A percentile compares a stretch with the other conserved stretches of the same genome.
Evolutionary conservation across 768 basidiomycete species (phyloP).

Genomic region (Rhizopogon salebrosus): DNA sequence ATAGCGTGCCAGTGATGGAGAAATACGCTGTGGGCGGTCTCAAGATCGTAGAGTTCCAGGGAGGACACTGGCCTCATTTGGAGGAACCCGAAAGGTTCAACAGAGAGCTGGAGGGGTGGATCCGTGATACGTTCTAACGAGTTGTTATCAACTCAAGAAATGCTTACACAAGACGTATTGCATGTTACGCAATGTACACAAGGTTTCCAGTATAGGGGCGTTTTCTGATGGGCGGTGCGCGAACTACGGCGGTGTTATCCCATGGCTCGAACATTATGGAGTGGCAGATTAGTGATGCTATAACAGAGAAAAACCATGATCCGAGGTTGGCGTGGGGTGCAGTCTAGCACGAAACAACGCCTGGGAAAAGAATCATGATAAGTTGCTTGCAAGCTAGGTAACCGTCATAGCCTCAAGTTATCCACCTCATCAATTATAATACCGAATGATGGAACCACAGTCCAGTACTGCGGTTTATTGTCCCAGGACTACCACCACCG

Average conservation of each 20-base stretch:
- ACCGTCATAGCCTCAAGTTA: too few relatives aligned
- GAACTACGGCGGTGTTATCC: too few relatives aligned
- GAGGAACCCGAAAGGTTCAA: slow-evolving; percentile 31
- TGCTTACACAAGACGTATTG: not conserved
- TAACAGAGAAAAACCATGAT: too few relatives aligned
- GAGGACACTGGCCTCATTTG: slow-evolving; percentile 35
- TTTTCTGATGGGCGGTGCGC: too few relatives aligned
- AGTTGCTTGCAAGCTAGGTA: too few relatives aligned
- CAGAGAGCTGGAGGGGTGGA: slow-evolving; percentile 30
- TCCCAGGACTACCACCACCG: not conserved
- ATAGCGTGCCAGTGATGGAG: slow-evolving; percentile 18
- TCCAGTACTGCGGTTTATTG: not conserved
- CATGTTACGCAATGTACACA: not conserved
- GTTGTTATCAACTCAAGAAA: not conserved
- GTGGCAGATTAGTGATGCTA: too few relatives aligned
- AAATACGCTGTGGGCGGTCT: slow-evolving; percentile 22
- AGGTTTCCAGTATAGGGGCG: too few relatives aligned
- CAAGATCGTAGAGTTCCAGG: slow-evolving; percentile 28
- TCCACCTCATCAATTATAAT: too few relatives aligned
- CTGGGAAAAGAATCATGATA: too few relatives aligned
- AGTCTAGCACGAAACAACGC: not conserved
- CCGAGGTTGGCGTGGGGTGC: too few relatives aligned
- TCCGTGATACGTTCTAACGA: slow-evolving; percentile 11
- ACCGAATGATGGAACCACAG: not conserved
- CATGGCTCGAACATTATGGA: too few relatives aligned